Base-by-base conservation (phyloP, 257 asterid genomes). In the Lycium barbarum region DNA sequence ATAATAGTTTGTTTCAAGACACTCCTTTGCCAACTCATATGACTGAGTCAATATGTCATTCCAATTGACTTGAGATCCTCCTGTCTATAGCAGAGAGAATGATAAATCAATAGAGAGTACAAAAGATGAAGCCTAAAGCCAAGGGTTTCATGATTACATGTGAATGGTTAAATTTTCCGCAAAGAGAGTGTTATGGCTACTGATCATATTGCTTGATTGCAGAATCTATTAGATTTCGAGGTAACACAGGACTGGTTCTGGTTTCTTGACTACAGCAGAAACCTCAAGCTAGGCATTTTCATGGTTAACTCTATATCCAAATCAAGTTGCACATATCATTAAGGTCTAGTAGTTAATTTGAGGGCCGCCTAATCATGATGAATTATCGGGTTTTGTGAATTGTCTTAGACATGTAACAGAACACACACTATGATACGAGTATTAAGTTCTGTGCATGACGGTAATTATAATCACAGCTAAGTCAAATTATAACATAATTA, bases 1-100 rank as follows among this genome's bases (percentile, higher is more conserved):
- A 18, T 90, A 90, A 57, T 88, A 92, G 82, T 92, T 92, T 7
- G 89, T 92, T 4, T 76, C 70, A 1, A 92, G 49, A 67, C 94
- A 91, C 36, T 82, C 84, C 86, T 89, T 84, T 6, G 92, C 92
- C 7, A 36, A 83, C 35, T 87, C 79, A 9, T 78, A 62, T 38
- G 88, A 86, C 83, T 89, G 84, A 85, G 85, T 88, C 83, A 9
- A 83, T 58, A 11, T 89, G 13, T 71, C 90, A 43, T 72, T 66
- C 82, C 85, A 83, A 54, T 85, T 88, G 15, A 20, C 45, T 78
- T 86, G 70, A 18, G 84, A 40, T 72, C 72, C 74, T 15, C 67
- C 78, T 65, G 74, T 14, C 92, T 91, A 85, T 81, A 85, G 55
- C 47, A 18, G 17, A n/a, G 51, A n/a, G n/a, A 76, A 26, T 67